Conservation (phyloP, 1,139 yeast species). For the Taphrina flavorubra region DNA sequence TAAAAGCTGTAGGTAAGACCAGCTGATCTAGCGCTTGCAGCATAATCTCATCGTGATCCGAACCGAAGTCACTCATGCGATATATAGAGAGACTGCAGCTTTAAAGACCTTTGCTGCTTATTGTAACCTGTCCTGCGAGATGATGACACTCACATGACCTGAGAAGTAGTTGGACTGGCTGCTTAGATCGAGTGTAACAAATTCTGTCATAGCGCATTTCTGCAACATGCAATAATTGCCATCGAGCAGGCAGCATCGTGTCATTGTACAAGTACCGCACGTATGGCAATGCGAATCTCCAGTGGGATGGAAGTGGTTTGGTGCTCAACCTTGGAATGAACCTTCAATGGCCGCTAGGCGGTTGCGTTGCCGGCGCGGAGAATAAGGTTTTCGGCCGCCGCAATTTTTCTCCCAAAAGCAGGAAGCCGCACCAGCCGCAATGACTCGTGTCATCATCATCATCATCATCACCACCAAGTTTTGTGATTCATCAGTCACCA, state of each 20-base stretch:
- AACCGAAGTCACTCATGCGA: not conserved
- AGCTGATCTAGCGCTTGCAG: slow-evolving; percentile 8
- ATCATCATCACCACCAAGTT: not conserved
- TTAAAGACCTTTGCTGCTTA: not conserved
- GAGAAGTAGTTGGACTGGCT: too few species aligned
- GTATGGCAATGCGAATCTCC: too few species aligned
- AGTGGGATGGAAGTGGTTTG: too few species aligned
- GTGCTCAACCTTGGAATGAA: too few species aligned
- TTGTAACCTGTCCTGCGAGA: not conserved
- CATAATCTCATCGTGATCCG: not conserved
- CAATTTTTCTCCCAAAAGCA: not conserved
- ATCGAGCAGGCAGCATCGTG: too few species aligned
- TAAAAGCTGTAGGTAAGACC: not conserved
- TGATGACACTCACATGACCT: not conserved
- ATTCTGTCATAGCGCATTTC: too few species aligned
- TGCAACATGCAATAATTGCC: too few species aligned
- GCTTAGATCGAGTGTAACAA: too few species aligned
- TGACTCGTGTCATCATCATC: slow-evolving; percentile 18
- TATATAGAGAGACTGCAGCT: too few species aligned
- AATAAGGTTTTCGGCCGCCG: slow-evolving; percentile 8
- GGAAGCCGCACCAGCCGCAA: slow-evolving; percentile 14
- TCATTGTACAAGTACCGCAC: too few species aligned
- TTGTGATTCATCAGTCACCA: too few species aligned
- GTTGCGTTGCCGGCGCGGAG: not conserved
- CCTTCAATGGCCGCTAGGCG: too few species aligned